A percentile compares a stretch with the other conserved stretches of the same genome.
phyloP scores from a whole-genome alignment of 345 rosid species.

The Salix caprea region DNA sequence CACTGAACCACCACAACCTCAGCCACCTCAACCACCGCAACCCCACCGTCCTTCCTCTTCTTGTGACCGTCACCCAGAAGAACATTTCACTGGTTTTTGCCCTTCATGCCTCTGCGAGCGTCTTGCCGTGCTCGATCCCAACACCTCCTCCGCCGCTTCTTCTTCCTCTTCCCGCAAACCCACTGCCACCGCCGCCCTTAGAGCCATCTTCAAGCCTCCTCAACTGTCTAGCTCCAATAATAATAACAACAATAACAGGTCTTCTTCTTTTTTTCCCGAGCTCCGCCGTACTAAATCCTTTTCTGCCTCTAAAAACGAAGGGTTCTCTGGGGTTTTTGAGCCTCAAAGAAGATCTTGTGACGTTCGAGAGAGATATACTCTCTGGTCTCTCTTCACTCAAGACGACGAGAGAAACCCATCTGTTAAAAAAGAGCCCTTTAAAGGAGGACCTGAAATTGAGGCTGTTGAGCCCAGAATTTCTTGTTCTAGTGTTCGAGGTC shows the following conservation, averaged over 20 bases:
- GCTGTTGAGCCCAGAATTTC: conserved; percentile 38
- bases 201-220: conserved; percentile 46
- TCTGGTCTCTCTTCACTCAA: conserved; percentile 64
- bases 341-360: conserved; percentile 98
- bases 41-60: conserved; percentile 84
- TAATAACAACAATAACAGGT: background rate
- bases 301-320: conserved; percentile 90
- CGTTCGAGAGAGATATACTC: conserved; percentile 81
- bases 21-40: conserved; percentile 71
- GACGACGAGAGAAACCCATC: conserved; percentile 53
- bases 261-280: conserved; percentile 57
- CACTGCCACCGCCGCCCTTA: conserved; percentile 56
- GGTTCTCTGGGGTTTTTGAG: conserved; percentile 73
- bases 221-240: conserved; percentile 1
- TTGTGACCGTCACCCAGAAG: conserved; percentile 84
- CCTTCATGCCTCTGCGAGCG: conserved; percentile 98
- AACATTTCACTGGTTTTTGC: conserved; percentile 85
- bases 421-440: conserved; percentile 18
- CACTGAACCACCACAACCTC: conserved; percentile 54
- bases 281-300: conserved; percentile 92
- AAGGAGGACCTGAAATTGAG: conserved; percentile 21
- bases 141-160: conserved; percentile 31
- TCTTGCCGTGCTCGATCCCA: conserved; percentile 65
- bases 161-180: conserved; percentile 57
- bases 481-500: conserved; percentile 43